Evolutionary conservation across 2,329 filamentous ascomycete species (phyloP), one percentile per base, ranked within the genome.

Genomic region (Claviceps quebecensis): DNA sequence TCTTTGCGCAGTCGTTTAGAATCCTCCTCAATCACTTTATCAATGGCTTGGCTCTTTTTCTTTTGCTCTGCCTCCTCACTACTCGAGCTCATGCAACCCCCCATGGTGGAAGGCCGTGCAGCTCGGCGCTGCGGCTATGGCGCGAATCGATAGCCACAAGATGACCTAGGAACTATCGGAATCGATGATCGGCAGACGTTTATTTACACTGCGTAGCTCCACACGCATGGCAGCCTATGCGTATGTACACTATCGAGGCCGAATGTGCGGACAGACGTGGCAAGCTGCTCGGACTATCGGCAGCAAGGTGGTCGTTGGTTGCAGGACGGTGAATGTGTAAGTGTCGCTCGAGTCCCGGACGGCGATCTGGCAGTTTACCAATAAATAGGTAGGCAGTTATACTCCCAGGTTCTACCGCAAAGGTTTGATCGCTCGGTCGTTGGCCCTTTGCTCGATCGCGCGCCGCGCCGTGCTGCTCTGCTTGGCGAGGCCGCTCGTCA

Each of bases 11-110:
- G 75, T 67, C 86, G 81, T 69, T 87, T 88, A 49, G 89, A 94
- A 69, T 98, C 93, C 67, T 97, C 91, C 67, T 97, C 91, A 56
- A 98, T 76, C 62, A 81, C 84, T 69, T 86, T 86, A 71, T 98
- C 93, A 65, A 98, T 98, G 68, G 85, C 85, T 71, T 96, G 89
- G 69, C 89, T 96, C 70, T 86, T 83, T 77, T 97, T 95, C 79
- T 93, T 95, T 76, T 89, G 84, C 66, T 95, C 89, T 67, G 77
- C 81, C 73, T 94, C 88, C 67, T 89, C 89, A 66, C 84, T 84
- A 67, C 80, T 86, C 58, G 84, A 84, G 72, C 88, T 96, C 80
- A 95, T 87, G 75, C 93, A 98, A 62, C 80, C 80, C 70, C 93
- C 93, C 93, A 98, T 98, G 62, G 65, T 78, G 71, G 49, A 51